Evolutionary conservation across 352 stramenopile species (phyloP).

Genomic region (Globisporangium paroecandrum): DNA sequence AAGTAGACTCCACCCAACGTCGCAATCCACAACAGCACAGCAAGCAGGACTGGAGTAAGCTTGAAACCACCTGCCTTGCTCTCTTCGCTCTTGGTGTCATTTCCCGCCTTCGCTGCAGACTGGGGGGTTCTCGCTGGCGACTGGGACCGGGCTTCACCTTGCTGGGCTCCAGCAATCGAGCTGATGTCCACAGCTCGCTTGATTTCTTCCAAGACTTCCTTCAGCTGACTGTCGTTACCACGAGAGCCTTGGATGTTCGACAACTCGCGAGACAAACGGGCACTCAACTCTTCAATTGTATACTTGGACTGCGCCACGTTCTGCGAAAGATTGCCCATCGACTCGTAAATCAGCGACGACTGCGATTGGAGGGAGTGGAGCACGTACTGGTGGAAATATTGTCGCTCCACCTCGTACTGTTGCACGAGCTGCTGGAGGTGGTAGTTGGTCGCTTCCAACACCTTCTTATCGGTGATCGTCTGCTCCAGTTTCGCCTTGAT

Average conservation of each 20-base stretch:
- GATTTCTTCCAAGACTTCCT: conserved; percentile 21
- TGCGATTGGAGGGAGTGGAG: conserved; percentile 25
- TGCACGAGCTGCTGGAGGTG: conserved; percentile 25
- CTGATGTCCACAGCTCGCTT: conserved; percentile 17
- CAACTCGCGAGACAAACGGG: conserved; percentile 16
- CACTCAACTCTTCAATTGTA: conserved; percentile 21
- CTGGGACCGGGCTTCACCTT: background rate
- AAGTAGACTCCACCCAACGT: conserved; percentile 24
- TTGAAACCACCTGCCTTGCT: conserved; percentile 4
- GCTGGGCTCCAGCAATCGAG: conserved; percentile 2
- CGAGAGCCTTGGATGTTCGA: conserved; percentile 14
- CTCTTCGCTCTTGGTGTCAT: background rate
- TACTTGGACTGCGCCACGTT: conserved; percentile 22
- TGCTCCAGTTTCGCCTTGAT: conserved; percentile 31
- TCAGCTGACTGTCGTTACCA: conserved; percentile 18
- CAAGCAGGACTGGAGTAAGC: conserved; percentile 9
- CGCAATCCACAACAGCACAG: conserved; percentile 18
- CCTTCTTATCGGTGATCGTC: conserved; percentile 33
- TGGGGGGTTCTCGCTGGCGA: conserved; percentile 7
- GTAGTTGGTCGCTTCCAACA: conserved; percentile 28
- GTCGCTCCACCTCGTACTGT: conserved; percentile 32
- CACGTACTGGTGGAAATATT: conserved; percentile 34
- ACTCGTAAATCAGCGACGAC: conserved; percentile 22
- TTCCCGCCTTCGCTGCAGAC: conserved; percentile 1
- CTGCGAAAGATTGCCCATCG: conserved; percentile 21